Base-by-base conservation (phyloP, 1,139 yeast genomes). In the Taiozyma sp. region DNA sequence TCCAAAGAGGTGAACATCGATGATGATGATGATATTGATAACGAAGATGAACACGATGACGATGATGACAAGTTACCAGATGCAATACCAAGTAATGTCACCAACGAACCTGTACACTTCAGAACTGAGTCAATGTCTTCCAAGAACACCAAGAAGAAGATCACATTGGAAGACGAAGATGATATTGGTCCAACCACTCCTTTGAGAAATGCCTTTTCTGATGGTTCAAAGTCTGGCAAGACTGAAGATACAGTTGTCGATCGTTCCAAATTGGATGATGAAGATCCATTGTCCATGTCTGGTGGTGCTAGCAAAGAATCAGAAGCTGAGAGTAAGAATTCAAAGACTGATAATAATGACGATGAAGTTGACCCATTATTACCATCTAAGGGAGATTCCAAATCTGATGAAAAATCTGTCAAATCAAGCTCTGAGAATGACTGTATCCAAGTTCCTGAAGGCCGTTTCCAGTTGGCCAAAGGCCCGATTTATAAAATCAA, bases 371-470 rank as follows among this genome's bases (percentile, higher is more conserved):
- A 49, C 32, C 51, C 52, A n/a, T 27, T 51, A n/a, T 40, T 47
- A 14, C 27, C 44, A 32, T 28, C 23, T 12, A 45, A 43, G 8
- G 8, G 4, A 19, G 39, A 36, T 8, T 36, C 24, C 16, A 38
- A 38, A 19, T 10, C 27, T 8, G 41, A 38, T 38, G 23, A 2
- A 6, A 38, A 38, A 19, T 38, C 41, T 10, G 24, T 38, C 24
- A 51, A 36, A 29, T 36, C 48, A 2, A 46, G 46, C 5, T 28
- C 51, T 22, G 51, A 45, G 8, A 50, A 54, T 27, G 56, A 50
- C 29, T 46, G 52, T 3, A 51, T 59, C 30, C 57, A 54, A 43
- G 63, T 62, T 10, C 62, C 65, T 8, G 65, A 62, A 46, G 64
- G 63, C 23, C 49, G 54, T 27, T 62, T 62, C 48, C 49, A 43